Conservation (phyloP, 2,329 filamentous ascomycete genomes). For the Massarina eburnea region DNA sequence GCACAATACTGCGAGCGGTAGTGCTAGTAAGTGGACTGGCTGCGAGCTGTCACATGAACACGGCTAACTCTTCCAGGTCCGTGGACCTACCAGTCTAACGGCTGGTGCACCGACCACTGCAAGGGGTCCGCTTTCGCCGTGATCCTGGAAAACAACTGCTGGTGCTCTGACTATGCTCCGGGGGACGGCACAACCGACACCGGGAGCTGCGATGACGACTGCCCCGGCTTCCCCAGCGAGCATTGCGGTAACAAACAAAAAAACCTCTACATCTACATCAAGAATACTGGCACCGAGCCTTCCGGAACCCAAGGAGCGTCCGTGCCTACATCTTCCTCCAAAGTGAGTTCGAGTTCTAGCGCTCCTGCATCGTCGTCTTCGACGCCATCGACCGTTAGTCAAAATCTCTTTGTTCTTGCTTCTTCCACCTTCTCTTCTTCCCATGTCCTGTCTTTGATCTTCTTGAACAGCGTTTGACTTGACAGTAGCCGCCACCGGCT, state of each 20-base stretch:
- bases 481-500: constrained; percentile 37
- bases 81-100: constrained; percentile 63
- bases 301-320: constrained; percentile 58
- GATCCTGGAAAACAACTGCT: constrained; percentile 66
- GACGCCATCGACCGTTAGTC: constrained; percentile 31
- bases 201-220: constrained; percentile 58
- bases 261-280: constrained; percentile 67
- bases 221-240: constrained; percentile 70
- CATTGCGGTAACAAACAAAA: constrained; percentile 61
- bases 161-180: constrained; percentile 73
- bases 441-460: constrained; percentile 2
- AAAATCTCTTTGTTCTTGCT: constrained; percentile 20
- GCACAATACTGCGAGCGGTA: constrained; percentile 44
- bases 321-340: constrained; percentile 25
- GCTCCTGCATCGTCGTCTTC: constrained; percentile 17
- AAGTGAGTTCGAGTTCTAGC: constrained; percentile 26
- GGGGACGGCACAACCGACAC: constrained; percentile 35
- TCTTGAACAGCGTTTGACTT: constrained; percentile 30
- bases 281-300: constrained; percentile 46
- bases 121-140: constrained; percentile 64
- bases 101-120: constrained; percentile 67
- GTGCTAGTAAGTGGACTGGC: constrained; percentile 33
- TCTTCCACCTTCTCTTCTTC: constrained; percentile 8
- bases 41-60: background rate
- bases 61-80: constrained; percentile 17